Conservation (phyloP, 345 rosid genomes). For the Gossypium stocksii region DNA sequence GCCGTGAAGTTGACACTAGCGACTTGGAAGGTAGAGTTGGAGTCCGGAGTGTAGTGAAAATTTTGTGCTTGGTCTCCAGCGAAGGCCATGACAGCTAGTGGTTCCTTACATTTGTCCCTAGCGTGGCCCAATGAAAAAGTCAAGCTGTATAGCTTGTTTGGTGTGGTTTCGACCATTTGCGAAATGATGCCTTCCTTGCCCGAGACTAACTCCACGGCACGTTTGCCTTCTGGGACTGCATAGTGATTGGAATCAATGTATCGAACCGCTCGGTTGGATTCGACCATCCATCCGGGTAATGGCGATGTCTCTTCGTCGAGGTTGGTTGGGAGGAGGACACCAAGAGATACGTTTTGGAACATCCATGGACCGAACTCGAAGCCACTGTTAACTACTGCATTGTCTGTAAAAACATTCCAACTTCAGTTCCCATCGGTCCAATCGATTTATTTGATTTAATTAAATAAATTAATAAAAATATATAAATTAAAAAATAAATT, state of each 20-base stretch:
- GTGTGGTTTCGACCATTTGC: constrained; percentile 80
- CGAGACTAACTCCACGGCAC: constrained; percentile 81
- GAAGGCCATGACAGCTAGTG: constrained; percentile 80
- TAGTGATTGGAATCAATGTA: constrained; percentile 82
- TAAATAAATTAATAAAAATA: no score
- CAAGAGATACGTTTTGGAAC: constrained; percentile 79
- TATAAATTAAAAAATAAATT: no score
- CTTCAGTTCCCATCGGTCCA: no score
- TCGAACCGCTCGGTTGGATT: constrained; percentile 85
- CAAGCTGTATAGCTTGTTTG: constrained; percentile 48
- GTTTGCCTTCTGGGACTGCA: constrained; percentile 74
- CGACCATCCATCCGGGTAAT: constrained; percentile 91
- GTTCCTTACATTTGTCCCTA: constrained; percentile 81
- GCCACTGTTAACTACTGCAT: constrained; percentile 82
- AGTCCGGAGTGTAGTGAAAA: constrained; percentile 66
- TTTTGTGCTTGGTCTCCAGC: constrained; percentile 92
- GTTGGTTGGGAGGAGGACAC: constrained; percentile 85
- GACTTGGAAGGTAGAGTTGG: constrained; percentile 64
- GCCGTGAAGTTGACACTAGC: constrained; percentile 73
- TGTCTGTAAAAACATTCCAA: constrained; percentile 34
- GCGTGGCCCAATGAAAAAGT: constrained; percentile 82
- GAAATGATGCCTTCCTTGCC: constrained; percentile 98
- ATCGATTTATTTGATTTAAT: no score
- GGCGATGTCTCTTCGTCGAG: constrained; percentile 81
- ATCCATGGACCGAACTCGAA: constrained; percentile 95